phyloP scores from a whole-genome alignment of 345 rosid genomes.

The Euphorbia pulcherrima region DNA sequence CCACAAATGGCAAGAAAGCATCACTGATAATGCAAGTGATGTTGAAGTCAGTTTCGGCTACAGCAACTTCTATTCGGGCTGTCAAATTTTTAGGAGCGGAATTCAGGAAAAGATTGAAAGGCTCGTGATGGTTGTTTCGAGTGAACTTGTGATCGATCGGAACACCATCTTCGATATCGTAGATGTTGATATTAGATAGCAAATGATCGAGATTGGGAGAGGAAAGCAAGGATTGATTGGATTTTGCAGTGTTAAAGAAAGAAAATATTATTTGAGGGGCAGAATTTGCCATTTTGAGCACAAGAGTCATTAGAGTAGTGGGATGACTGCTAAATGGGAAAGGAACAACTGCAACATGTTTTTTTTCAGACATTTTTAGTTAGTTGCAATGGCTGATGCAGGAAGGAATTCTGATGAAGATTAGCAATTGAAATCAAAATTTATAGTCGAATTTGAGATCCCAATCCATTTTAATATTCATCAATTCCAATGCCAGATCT shows the following conservation, averaged over 20 bases:
- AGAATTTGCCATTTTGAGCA: background rate
- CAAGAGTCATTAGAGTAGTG: background rate
- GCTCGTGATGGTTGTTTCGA: background rate
- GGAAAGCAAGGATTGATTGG: background rate
- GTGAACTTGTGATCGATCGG: background rate
- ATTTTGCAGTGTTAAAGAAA: background rate
- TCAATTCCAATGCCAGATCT: no score
- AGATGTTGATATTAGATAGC: background rate
- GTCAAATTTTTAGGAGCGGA: no score
- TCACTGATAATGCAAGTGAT: slow-evolving; percentile 49
- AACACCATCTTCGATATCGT: background rate
- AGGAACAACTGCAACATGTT: background rate
- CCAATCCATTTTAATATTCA: no score
- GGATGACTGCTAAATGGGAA: background rate
- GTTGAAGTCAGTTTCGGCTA: slow-evolving; percentile 26
- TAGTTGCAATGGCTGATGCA: no score
- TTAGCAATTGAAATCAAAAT: no score
- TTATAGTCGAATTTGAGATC: no score
- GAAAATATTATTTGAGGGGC: background rate
- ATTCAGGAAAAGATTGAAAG: no score
- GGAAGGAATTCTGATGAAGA: no score
- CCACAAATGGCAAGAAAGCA: slow-evolving; percentile 41
- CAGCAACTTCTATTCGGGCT: background rate
- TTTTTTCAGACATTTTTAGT: background rate
- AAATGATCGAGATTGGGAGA: background rate